These are phyloP conservation scores for Tulasnella sp. DNA, from an alignment of 768 basidiomycete species.

Conservation along the genomic window DNA sequence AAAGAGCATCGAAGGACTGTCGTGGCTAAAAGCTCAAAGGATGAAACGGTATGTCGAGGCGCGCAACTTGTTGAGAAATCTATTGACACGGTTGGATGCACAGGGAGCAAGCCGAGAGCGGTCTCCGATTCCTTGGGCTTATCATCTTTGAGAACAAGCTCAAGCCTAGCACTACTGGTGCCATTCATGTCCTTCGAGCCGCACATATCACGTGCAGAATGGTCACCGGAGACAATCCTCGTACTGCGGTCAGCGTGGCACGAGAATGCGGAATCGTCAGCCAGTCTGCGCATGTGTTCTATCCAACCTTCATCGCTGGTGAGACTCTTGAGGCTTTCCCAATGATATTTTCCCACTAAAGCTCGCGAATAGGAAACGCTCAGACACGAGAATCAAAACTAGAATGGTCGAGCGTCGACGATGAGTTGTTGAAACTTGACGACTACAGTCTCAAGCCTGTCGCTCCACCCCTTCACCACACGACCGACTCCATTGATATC, in stretches of 20 bases:
- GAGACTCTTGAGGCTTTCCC: neutral
- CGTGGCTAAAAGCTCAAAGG: constrained; percentile 95
- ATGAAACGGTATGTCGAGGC: constrained; percentile 67
- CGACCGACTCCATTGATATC: constrained; percentile 61
- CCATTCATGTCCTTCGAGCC: constrained; percentile 76
- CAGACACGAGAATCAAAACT: constrained; percentile 46
- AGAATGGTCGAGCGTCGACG: constrained; percentile 90
- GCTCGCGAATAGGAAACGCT: constrained; percentile 27
- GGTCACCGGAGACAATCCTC: constrained; percentile 96
- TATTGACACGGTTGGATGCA: neutral
- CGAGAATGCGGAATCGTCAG: constrained; percentile 86
- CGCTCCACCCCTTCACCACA: constrained; percentile 59
- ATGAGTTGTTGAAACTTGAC: constrained; percentile 75
- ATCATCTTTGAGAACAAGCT: constrained; percentile 98
- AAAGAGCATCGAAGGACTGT: constrained; percentile 84
- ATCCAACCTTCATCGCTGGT: constrained; percentile 74
- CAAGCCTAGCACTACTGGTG: constrained; percentile 83
- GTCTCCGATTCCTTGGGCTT: constrained; percentile 82
- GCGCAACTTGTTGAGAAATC: neutral
- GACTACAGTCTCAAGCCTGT: constrained; percentile 79
- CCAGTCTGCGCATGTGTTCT: constrained; percentile 82
- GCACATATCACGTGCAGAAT: constrained; percentile 93
- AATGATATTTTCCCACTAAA: neutral
- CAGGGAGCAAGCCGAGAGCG: constrained; percentile 91
- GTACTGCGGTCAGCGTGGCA: constrained; percentile 95